Conservation (phyloP, 495 filamentous ascomycete genomes). For the Thermochaetoides thermophila region DNA sequence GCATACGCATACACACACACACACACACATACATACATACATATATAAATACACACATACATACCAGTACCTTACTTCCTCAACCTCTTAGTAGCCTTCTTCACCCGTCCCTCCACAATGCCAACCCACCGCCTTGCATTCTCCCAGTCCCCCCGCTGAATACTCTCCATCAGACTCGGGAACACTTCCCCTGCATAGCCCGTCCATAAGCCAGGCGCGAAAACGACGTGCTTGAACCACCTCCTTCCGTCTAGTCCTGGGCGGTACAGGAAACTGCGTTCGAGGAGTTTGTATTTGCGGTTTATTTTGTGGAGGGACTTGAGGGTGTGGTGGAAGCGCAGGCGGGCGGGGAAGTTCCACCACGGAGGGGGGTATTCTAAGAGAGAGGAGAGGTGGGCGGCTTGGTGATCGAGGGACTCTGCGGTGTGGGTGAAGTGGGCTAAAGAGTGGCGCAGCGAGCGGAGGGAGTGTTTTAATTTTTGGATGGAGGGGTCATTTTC, state of each 20-base stretch:
- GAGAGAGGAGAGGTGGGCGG: slow-evolving; percentile 22
- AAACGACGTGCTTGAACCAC: slow-evolving; percentile 91
- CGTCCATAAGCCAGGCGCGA: slow-evolving; percentile 78
- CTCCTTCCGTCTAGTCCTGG: slow-evolving; percentile 65
- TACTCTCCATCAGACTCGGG: slow-evolving; percentile 72
- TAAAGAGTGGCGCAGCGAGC: slow-evolving; percentile 29
- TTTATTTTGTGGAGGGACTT: slow-evolving; percentile 57
- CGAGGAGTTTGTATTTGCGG: slow-evolving; percentile 58
- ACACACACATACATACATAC: too few relatives aligned
- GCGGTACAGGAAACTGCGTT: slow-evolving; percentile 67
- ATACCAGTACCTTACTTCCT: too few relatives aligned
- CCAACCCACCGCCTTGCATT: slow-evolving; percentile 62
- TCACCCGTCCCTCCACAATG: slow-evolving; percentile 57
- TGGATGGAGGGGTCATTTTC: slow-evolving; percentile 27
- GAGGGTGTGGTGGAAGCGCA: too few relatives aligned
- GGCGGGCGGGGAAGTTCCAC: slow-evolving; percentile 69
- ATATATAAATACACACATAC: too few relatives aligned
- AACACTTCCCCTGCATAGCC: slow-evolving; percentile 75
- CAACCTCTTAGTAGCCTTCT: slow-evolving; percentile 42
- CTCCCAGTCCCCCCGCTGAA: slow-evolving; percentile 60
- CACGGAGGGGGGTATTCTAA: too few relatives aligned
- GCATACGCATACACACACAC: too few relatives aligned
- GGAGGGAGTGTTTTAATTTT: slow-evolving; percentile 35
- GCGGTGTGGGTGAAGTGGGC: slow-evolving; percentile 43
- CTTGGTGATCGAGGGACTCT: slow-evolving; percentile 40